Base-by-base conservation (phyloP, 192 early-diverging fungal genomes). In the Coemansia sp. region DNA sequence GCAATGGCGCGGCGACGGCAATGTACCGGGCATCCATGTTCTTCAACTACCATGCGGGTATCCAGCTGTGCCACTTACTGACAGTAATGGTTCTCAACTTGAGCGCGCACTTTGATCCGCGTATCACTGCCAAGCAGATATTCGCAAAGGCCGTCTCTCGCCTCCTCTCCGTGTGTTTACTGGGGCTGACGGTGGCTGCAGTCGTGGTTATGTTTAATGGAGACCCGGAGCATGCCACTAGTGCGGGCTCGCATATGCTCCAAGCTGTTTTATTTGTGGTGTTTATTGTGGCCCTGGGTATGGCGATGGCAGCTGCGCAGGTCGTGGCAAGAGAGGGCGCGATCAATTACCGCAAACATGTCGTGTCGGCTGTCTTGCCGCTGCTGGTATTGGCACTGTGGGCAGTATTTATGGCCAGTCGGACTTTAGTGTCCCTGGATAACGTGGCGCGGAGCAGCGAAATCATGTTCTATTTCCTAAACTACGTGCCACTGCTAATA, bases 11-110 rank as follows among this genome's bases (percentile, higher is more conserved):
- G 11, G 45, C 41, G 1, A 58, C 35, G 19, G 56, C 56, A 4
- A 27, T 68, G 10, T 68, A 74, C 67, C 63, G 64, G 32, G 73
- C 67, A 5, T 74, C 73, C 4, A 38, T 74, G 46, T 60, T 69
- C 24, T 65, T 74, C 35, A 59, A 74, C 66, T 63, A 70, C 64
- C 60, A 53, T n/a, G 68, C 74, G 7, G 74, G 51, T 6, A 59
- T 70, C 31, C 31, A 70, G 46, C 51, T 76, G 3, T 27, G 24
- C 6, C 54, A 62, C 40, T 8, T 76, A 19, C 8, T 70, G 43
- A 39, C 49, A 2, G 59, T 49, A 22, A 57, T 67, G 59, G 56
- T 43, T 0, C 57, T 59, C 1, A 17, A 45, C 2, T 8, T 76
- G 29, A 35, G 53, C 39, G 60, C 59, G n/a, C 74, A 76, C 11